Percentiles rank a stretch among this genome's conserved stretches.
Evolutionary conservation across 495 filamentous ascomycete genomes (phyloP).

Genomic region (Mytilinidion resinicola): DNA sequence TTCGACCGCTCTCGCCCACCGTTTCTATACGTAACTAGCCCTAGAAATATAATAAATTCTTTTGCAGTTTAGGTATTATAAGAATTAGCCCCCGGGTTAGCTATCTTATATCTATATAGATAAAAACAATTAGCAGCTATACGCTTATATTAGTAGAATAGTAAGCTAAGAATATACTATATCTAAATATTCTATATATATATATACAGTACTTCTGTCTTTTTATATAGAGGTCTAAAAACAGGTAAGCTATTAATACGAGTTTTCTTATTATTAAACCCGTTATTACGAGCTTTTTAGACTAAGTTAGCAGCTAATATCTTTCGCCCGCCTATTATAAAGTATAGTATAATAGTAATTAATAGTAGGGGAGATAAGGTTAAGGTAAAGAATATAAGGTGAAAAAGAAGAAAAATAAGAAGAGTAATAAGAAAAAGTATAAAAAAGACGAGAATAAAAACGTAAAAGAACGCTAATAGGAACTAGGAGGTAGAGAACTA

Average conservation of each 20-base stretch:
- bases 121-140: background rate
- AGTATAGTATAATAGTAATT: background rate
- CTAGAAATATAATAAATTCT: constrained; percentile 3
- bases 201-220: background rate
- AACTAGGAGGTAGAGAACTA: too few species aligned
- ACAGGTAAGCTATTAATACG: background rate
- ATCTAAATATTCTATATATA: background rate
- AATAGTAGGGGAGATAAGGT: too few species aligned
- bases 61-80: constrained; percentile 9
- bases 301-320: background rate
- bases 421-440: too few species aligned
- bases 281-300: background rate
- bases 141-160: background rate
- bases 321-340: background rate
- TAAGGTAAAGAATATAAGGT: too few species aligned
- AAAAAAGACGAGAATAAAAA: too few species aligned
- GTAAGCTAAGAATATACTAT: background rate
- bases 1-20: background rate
- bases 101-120: constrained; percentile 6
- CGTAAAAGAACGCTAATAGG: too few species aligned
- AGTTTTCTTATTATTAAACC: background rate
- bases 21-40: background rate
- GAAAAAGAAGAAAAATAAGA: too few species aligned
- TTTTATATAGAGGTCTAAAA: too few species aligned
- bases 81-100: constrained; percentile 2